Evolutionary conservation across 768 basidiomycete genomes (phyloP).

Genomic region (Chlorophyllum brunneum): DNA sequence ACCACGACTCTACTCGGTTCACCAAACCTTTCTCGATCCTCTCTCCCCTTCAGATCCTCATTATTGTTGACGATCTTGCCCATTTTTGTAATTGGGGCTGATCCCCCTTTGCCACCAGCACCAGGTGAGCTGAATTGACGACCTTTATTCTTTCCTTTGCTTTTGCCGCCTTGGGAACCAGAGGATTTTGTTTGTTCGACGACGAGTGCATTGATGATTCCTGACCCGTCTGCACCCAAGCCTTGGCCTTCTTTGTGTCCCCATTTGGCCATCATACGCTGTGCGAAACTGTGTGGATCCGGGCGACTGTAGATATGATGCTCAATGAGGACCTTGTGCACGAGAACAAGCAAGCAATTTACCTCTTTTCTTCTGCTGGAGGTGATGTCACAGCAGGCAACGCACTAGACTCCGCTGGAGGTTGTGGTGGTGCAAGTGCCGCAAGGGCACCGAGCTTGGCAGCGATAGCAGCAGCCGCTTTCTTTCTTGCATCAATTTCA

Average conservation of each 20-base stretch:
- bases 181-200: conserved; percentile 59
- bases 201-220: conserved; percentile 85
- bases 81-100: conserved; percentile 46
- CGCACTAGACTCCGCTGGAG: conserved; percentile 25
- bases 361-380: conserved; percentile 22
- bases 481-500: conserved; percentile 62
- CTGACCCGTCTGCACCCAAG: conserved; percentile 76
- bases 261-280: conserved; percentile 92
- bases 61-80: conserved; percentile 91
- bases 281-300: conserved; percentile 75
- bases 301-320: conserved; percentile 26
- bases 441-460: conserved; percentile 64
- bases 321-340: too few relatives aligned
- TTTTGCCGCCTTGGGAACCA: conserved; percentile 23
- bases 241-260: conserved; percentile 95
- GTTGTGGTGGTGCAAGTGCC: conserved; percentile 23
- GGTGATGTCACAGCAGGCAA: too few relatives aligned
- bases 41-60: conserved; percentile 72
- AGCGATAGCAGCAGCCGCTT: conserved; percentile 80
- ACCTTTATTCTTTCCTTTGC: conserved; percentile 30
- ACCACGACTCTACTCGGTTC: conserved; percentile 89
- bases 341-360: too few relatives aligned
- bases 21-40: conserved; percentile 80
- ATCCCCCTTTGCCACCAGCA: conserved; percentile 33
- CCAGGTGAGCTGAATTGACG: conserved; percentile 31